phyloP scores from a whole-genome alignment of 1,284 basidiomycete species.

The Coniferiporia weirii region DNA sequence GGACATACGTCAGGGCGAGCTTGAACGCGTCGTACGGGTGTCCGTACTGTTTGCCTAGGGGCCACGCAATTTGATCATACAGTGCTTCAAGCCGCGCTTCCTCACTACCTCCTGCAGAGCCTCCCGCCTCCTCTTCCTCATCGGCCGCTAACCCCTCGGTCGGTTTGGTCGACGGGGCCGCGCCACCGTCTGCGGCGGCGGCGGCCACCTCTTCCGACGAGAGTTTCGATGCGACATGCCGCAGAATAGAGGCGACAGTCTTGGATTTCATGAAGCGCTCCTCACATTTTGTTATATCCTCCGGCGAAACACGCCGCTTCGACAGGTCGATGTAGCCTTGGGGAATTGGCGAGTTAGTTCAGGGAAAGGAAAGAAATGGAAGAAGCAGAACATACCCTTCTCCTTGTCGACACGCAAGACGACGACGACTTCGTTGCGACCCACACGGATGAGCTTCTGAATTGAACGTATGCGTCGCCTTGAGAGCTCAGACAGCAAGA shows the following conservation, averaged over 20 bases:
- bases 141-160: constrained; percentile 35
- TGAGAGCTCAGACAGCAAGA: constrained; percentile 94
- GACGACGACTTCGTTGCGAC: constrained; percentile 97
- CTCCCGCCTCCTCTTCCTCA: constrained; percentile 36
- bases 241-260: constrained; percentile 89
- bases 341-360: constrained; percentile 2
- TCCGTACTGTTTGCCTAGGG: constrained; percentile 87
- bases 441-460: constrained; percentile 96
- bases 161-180: constrained; percentile 25
- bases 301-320: constrained; percentile 98
- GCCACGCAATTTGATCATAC: constrained; percentile 93
- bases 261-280: constrained; percentile 98
- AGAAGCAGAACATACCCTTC: constrained; percentile 63
- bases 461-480: constrained; percentile 96
- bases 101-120: constrained; percentile 48
- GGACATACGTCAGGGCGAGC: constrained; percentile 80
- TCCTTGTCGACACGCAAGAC: constrained; percentile 98
- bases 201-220: constrained; percentile 21
- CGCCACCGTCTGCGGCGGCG: constrained; percentile 30
- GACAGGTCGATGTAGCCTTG: constrained; percentile 98
- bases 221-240: constrained; percentile 89
- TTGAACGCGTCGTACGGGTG: constrained; percentile 99
- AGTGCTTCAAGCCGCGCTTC: constrained; percentile 76
- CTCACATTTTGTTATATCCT: constrained; percentile 98
- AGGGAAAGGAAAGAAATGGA: background rate